Evolutionary conservation across 345 rosid species (phyloP).

Genomic region (Salix viminalis): DNA sequence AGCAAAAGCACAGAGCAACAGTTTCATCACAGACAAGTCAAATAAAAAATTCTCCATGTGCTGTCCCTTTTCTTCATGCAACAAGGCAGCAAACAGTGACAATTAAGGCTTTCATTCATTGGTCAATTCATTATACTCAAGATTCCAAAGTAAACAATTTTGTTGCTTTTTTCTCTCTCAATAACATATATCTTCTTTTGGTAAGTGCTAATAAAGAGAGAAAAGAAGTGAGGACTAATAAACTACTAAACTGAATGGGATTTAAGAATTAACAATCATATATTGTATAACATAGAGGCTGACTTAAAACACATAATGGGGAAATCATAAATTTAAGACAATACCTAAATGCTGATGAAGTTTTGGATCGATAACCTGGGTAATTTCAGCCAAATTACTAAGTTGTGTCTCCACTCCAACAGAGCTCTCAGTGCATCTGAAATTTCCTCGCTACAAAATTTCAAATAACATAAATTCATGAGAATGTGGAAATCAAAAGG

Average conservation of each 20-base stretch:
- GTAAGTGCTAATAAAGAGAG: not conserved
- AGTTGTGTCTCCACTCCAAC: constrained; percentile 96
- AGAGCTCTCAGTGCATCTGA: constrained; percentile 81
- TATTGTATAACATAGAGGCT: not conserved
- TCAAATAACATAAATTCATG: constrained; percentile 28
- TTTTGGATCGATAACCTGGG: constrained; percentile 90
- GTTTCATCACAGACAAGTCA: not conserved
- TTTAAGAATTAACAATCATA: not conserved
- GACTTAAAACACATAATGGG: not conserved
- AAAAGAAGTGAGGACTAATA: not conserved
- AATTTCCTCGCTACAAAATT: constrained; percentile 75
- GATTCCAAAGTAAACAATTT: not conserved
- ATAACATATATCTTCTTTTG: not conserved
- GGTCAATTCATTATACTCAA: not conserved
- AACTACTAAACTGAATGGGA: constrained; percentile 1
- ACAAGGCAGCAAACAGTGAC: not conserved
- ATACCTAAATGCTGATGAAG: constrained; percentile 98
- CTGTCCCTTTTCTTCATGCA: not conserved
- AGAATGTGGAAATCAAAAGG: constrained; percentile 21
- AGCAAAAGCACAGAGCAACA: not conserved
- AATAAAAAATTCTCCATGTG: not conserved
- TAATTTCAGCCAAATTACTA: constrained; percentile 71
- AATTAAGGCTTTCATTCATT: not conserved
- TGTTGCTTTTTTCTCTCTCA: not conserved
- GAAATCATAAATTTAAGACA: constrained; percentile 1